Conservation (phyloP, 805 yeast species). For the Komagataella kurtzmanii region DNA sequence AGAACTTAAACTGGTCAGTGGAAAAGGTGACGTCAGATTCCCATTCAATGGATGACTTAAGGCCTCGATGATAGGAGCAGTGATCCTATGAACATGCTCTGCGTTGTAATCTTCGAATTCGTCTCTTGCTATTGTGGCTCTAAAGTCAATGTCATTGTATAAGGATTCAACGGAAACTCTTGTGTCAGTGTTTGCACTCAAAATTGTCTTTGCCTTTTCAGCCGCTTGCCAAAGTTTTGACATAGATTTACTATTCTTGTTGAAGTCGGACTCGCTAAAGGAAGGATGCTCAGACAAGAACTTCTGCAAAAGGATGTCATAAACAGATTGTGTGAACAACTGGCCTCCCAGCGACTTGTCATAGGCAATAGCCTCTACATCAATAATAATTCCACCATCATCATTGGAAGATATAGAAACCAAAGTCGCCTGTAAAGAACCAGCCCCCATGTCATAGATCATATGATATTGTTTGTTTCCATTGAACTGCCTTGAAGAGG, state of each 20-base stretch:
- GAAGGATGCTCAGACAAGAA: conserved; percentile 34
- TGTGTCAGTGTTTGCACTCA: conserved; percentile 82
- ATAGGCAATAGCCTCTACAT: conserved; percentile 60
- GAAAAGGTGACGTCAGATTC: conserved; percentile 5
- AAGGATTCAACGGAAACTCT: conserved; percentile 66
- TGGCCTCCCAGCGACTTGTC: conserved; percentile 69
- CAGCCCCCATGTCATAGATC: conserved; percentile 88
- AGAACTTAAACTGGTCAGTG: conserved; percentile 23
- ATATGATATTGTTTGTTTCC: conserved; percentile 42
- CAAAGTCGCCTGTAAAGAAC: conserved; percentile 80
- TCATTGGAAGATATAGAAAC: conserved; percentile 40
- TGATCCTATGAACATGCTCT: conserved; percentile 30
- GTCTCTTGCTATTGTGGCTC: conserved; percentile 50
- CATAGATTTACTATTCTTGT: conserved; percentile 34
- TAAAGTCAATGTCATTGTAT: conserved; percentile 63
- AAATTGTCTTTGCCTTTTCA: conserved; percentile 75
- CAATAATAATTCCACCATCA: conserved; percentile 30
- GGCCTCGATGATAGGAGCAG: conserved; percentile 41
- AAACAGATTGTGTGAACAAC: conserved; percentile 50
- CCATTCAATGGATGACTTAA: conserved; percentile 22
- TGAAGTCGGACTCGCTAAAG: conserved; percentile 23
- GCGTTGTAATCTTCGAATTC: conserved; percentile 56
- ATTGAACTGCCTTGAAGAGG: conserved; percentile 35
- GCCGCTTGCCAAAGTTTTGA: conserved; percentile 70
- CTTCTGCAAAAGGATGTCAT: conserved; percentile 43